Percentiles rank a stretch among this genome's conserved stretches.
These are phyloP conservation scores for Russula ochroleuca DNA, from an alignment of 768 basidiomycete genomes.

Conservation along the genomic window DNA sequence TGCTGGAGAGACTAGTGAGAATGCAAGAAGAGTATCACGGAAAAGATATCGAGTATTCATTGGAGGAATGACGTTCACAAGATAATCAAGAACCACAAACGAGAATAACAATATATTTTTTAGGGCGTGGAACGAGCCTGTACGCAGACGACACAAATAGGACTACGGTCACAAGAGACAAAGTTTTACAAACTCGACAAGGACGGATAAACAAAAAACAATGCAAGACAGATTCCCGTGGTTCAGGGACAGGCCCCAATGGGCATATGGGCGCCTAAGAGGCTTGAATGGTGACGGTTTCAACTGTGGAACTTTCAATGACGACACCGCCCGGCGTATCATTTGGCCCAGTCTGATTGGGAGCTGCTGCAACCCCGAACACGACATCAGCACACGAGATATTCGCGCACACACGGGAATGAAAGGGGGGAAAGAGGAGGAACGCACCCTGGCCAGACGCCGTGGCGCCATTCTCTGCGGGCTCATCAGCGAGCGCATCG, in stretches of 20 bases:
- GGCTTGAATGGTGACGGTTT: conserved; percentile 12
- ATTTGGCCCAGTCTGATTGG: conserved; percentile 14
- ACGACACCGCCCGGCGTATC: conserved; percentile 12
- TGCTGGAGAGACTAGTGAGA: conserved; percentile 55
- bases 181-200: conserved; percentile 10
- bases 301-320: conserved; percentile 11
- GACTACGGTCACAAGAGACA: conserved; percentile 1
- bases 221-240: background rate
- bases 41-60: conserved; percentile 51
- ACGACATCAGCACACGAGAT: conserved; percentile 3
- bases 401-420: background rate
- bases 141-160: background rate
- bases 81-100: background rate
- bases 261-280: conserved; percentile 14
- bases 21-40: conserved; percentile 44
- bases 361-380: background rate
- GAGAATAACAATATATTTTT: conserved; percentile 25
- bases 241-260: background rate
- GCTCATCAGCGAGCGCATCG: conserved; percentile 25
- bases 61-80: conserved; percentile 30
- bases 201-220: conserved; percentile 19
- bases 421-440: background rate
- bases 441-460: conserved; percentile 9
- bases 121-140: conserved; percentile 1
- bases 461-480: conserved; percentile 15